Conservation (phyloP, 352 stramenopile species). For the Globisporangium megalacanthum region DNA sequence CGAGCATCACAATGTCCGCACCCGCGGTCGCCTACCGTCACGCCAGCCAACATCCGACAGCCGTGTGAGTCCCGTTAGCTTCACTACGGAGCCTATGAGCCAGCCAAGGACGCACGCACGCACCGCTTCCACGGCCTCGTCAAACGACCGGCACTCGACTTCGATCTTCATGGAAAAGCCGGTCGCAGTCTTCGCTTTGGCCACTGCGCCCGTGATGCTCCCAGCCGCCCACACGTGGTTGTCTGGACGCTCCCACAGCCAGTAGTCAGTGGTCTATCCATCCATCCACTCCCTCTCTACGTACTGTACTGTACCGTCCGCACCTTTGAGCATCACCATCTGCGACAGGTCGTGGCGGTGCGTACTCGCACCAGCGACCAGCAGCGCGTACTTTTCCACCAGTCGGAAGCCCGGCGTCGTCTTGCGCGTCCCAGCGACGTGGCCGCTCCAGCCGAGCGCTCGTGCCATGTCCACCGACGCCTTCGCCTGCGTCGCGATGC, state of each 20-base stretch:
- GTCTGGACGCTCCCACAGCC: slow-evolving; percentile 39
- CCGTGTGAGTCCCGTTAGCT: background rate
- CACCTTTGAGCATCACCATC: slow-evolving; percentile 99
- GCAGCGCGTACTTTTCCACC: slow-evolving; percentile 98
- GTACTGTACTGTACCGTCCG: too few species aligned
- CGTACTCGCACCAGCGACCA: slow-evolving; percentile 93
- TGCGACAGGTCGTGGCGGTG: slow-evolving; percentile 97
- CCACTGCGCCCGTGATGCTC: slow-evolving; percentile 93
- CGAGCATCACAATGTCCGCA: slow-evolving; percentile 97
- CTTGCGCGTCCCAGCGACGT: slow-evolving; percentile 97
- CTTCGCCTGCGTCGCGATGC: slow-evolving; percentile 89
- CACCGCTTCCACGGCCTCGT: slow-evolving; percentile 92
- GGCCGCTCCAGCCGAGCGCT: slow-evolving; percentile 85
- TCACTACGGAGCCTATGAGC: background rate
- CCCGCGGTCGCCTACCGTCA: slow-evolving; percentile 47
- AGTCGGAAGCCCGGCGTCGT: slow-evolving; percentile 97
- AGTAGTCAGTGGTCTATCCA: background rate
- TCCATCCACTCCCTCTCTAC: too few species aligned
- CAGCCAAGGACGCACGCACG: background rate
- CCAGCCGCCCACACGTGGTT: slow-evolving; percentile 97
- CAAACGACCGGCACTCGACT: slow-evolving; percentile 94
- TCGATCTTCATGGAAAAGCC: slow-evolving; percentile 99
- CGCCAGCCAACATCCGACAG: background rate
- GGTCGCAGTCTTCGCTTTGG: slow-evolving; percentile 85
- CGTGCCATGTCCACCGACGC: slow-evolving; percentile 63